phyloP scores from a whole-genome alignment of 2,329 filamentous ascomycete species.

The Stachybotrys chartarum region DNA sequence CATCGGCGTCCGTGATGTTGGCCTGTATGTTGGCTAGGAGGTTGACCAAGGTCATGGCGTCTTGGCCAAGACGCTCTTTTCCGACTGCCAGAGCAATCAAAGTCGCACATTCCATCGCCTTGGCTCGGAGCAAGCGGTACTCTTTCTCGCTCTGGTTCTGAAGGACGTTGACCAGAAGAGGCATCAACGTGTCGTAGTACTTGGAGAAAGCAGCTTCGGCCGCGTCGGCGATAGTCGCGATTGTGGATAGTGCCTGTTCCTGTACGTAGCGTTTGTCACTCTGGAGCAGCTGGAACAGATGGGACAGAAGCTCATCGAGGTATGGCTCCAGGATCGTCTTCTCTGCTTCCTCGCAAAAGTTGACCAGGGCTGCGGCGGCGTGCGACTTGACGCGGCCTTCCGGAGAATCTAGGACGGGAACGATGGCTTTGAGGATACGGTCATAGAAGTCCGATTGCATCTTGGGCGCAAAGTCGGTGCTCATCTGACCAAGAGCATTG shows the following conservation, averaged over 20 bases:
- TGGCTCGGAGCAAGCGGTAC: constrained; percentile 81
- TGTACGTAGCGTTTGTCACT: constrained; percentile 95
- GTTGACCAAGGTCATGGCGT: constrained; percentile 82
- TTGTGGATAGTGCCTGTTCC: constrained; percentile 94
- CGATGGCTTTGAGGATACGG: constrained; percentile 79
- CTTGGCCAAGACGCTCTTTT: constrained; percentile 80
- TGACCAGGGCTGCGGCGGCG: constrained; percentile 93
- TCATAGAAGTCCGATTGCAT: constrained; percentile 97
- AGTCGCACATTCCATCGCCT: constrained; percentile 98
- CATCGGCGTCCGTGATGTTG: constrained; percentile 81
- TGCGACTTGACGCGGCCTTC: constrained; percentile 95
- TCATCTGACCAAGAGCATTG: constrained; percentile 99
- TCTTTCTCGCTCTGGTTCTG: constrained; percentile 90
- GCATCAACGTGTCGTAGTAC: constrained; percentile 96
- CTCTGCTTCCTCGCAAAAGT: constrained; percentile 98
- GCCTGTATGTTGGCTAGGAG: constrained; percentile 81
- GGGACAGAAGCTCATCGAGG: constrained; percentile 76
- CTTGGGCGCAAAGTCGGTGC: constrained; percentile 93
- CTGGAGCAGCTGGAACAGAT: constrained; percentile 80
- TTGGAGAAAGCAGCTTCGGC: constrained; percentile 90
- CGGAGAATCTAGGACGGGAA: constrained; percentile 82
- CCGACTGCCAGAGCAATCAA: constrained; percentile 92
- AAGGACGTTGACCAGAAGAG: constrained; percentile 81
- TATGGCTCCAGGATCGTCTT: constrained; percentile 89
- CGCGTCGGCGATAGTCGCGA: constrained; percentile 97